A percentile compares a stretch with the other conserved stretches of the same genome.
phyloP scores from a whole-genome alignment of 768 basidiomycete genomes.

The Phanerochaete carnosa region DNA sequence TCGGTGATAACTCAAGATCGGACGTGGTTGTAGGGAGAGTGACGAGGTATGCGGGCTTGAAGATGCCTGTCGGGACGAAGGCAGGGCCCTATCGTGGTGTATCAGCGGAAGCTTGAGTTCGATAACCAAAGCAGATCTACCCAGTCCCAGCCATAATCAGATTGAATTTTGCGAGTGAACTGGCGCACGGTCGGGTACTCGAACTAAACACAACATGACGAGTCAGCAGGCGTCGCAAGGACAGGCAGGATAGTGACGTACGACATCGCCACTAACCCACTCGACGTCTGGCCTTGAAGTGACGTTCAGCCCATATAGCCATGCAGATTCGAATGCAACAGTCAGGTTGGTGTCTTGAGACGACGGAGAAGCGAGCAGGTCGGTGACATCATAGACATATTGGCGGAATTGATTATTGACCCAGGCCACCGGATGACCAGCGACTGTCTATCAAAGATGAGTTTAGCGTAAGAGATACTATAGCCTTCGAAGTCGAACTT shows the following conservation, averaged over 20 bases:
- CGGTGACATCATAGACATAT: constrained; percentile 49
- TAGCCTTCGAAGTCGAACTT: constrained; percentile 12
- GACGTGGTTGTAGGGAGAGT: constrained; percentile 29
- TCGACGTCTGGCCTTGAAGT: constrained; percentile 47
- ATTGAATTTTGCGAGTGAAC: constrained; percentile 48
- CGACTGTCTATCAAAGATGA: constrained; percentile 38
- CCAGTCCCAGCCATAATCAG: constrained; percentile 66
- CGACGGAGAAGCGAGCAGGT: constrained; percentile 32
- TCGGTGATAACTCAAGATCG: background rate
- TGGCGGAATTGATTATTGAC: constrained; percentile 57
- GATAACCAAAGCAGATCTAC: constrained; percentile 22
- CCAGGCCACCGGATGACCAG: constrained; percentile 51
- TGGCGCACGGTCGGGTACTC: constrained; percentile 48
- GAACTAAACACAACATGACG: constrained; percentile 29
- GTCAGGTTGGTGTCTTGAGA: constrained; percentile 41
- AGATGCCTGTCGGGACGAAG: constrained; percentile 52
- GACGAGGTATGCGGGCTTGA: constrained; percentile 53
- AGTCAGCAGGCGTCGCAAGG: background rate
- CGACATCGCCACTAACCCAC: background rate
- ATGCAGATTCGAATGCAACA: constrained; percentile 51
- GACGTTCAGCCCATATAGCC: constrained; percentile 51
- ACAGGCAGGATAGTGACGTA: background rate
- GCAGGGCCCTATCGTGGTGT: constrained; percentile 42
- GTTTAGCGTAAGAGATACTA: background rate
- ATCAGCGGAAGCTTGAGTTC: background rate